Base-by-base conservation (phyloP, 2,329 filamentous ascomycete genomes). In the Colletotrichum sp. region DNA sequence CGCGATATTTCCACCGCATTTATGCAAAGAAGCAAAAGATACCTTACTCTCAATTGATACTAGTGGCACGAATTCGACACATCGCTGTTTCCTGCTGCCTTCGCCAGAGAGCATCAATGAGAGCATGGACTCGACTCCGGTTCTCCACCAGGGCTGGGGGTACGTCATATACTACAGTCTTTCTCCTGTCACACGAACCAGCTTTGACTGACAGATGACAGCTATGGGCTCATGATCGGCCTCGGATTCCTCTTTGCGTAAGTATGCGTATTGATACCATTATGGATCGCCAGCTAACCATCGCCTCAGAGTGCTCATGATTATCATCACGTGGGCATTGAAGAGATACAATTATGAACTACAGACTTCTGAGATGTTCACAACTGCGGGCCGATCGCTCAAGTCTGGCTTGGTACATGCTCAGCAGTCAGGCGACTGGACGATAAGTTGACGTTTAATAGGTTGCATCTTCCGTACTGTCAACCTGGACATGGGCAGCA, bases 341-440 rank as follows among this genome's bases (percentile, higher is more conserved):
- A 93, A 93, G 81, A 87, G 92, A 82, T 91, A 85, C 79, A 86
- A 85, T 77, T 83, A 84, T 68, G 95, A 97, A 83, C 87, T 96
- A 3, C 95, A 98, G 83, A 98, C 96, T 0, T 96, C 94, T 0
- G 96, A 98, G 86, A 97, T 96, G 92, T 98, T 98, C 88, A 96
- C 91, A 78, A 98, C 96, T 0, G 96, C 96, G 66, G 95, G 95
- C 21, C 90, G 96, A 77, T 96, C 94, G 2, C 95, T 98, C 79
- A 98, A 98, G 82, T 96, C 95, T 10, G 96, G 96, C 59, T 89
- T 98, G 16, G 95, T 76, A 15, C 55, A n/a, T 10, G 10, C 0
- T 3, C 0, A 24, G 6, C 7, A 39, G 15, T 59, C 21, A 3
- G 24, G 10, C 7, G 9, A 16, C 4, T 1, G 21, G 8, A 16